These are phyloP conservation scores for Anisodus acutangulus DNA, from an alignment of 257 asterid species.

Conservation along the genomic window DNA sequence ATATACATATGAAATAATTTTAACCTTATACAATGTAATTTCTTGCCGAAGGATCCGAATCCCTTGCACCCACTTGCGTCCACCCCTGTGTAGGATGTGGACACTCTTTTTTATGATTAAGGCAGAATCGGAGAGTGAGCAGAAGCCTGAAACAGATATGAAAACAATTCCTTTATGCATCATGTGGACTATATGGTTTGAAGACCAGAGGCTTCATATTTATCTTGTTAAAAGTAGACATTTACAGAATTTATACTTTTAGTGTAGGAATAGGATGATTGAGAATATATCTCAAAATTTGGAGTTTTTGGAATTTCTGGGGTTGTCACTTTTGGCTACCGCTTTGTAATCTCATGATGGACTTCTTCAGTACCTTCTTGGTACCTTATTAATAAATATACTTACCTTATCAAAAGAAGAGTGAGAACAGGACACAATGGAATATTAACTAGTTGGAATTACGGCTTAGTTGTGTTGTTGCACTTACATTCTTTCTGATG, in stretches of 20 bases:
- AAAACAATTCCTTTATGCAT: neutral
- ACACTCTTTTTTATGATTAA: neutral
- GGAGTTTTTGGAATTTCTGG: neutral
- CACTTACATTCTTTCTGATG: neutral
- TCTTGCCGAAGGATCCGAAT: too few relatives aligned
- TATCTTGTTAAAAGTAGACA: neutral
- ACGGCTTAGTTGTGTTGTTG: conserved; percentile 5
- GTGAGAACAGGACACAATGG: neutral
- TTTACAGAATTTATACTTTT: neutral
- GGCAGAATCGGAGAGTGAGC: conserved; percentile 6
- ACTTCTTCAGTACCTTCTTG: neutral
- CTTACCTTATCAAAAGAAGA: neutral
- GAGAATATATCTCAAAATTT: neutral
- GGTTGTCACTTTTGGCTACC: neutral
- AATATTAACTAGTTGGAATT: neutral
- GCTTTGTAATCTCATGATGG: neutral
- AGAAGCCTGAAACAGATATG: neutral
- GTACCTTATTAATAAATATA: neutral
- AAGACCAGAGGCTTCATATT: neutral
- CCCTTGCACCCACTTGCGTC: too few relatives aligned
- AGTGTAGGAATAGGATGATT: conserved; percentile 14
- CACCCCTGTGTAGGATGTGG: neutral
- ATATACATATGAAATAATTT: too few relatives aligned
- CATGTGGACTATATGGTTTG: neutral
- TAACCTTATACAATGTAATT: too few relatives aligned